Conservation (phyloP, 2,329 filamentous ascomycete species). For the Monosporascus sp. region DNA sequence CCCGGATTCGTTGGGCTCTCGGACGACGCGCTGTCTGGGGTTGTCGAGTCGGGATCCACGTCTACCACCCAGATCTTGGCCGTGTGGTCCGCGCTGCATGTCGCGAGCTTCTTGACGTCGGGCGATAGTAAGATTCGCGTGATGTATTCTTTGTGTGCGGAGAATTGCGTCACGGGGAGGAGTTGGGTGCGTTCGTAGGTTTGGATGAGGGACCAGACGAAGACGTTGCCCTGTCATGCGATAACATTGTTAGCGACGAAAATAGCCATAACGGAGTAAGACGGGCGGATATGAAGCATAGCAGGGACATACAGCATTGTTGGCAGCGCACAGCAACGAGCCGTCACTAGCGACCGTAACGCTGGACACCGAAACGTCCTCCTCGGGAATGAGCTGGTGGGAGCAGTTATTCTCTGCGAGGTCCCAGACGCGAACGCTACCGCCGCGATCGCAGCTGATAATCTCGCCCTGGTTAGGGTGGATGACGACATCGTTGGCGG, state of each 20-base stretch:
- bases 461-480: constrained; percentile 98
- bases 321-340: constrained; percentile 85
- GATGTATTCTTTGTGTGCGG: constrained; percentile 87
- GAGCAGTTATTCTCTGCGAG: constrained; percentile 95
- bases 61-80: constrained; percentile 96
- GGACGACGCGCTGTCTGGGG: constrained; percentile 3
- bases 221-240: constrained; percentile 74
- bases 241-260: too few relatives aligned
- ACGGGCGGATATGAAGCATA: neutral
- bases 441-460: constrained; percentile 89
- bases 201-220: constrained; percentile 92
- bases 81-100: constrained; percentile 87
- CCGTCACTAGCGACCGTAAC: constrained; percentile 96
- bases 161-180: constrained; percentile 81
- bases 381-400: constrained; percentile 92
- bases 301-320: constrained; percentile 63
- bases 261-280: neutral
- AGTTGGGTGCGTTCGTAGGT: constrained; percentile 76
- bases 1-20: neutral
- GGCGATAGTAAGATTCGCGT: constrained; percentile 87
- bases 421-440: constrained; percentile 94
- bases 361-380: constrained; percentile 87
- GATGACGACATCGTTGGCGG: constrained; percentile 98
- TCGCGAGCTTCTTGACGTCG: constrained; percentile 89
- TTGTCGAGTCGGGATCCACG: constrained; percentile 40